Percentiles rank a stretch among this genome's conserved stretches.
These are phyloP conservation scores for Nicotiana otophora DNA, from an alignment of 257 asterid species.

Conservation along the genomic window DNA sequence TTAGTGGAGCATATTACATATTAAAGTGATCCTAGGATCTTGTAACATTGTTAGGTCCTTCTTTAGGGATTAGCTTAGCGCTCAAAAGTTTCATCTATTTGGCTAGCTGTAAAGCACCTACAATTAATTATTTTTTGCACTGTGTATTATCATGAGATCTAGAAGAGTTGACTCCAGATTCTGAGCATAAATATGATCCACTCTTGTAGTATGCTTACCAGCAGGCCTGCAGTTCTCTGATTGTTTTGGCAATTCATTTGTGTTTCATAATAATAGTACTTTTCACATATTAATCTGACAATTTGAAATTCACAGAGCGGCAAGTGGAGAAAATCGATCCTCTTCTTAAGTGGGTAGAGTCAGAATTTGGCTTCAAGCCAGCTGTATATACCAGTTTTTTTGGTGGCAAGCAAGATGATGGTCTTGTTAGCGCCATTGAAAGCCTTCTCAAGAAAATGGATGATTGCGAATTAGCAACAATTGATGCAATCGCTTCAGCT, in stretches of 20 bases:
- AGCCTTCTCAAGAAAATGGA: slow-evolving; percentile 53
- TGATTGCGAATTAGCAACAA: slow-evolving; percentile 70
- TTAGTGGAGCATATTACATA: neutral
- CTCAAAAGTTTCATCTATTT: neutral
- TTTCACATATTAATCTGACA: neutral
- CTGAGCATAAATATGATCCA: neutral
- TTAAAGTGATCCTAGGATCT: neutral
- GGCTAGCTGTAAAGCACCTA: neutral
- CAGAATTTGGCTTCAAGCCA: slow-evolving; percentile 77
- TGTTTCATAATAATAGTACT: neutral
- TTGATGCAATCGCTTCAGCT: slow-evolving; percentile 87
- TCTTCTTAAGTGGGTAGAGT: slow-evolving; percentile 71
- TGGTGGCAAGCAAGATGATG: slow-evolving; percentile 82
- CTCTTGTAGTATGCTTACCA: neutral
- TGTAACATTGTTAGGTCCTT: neutral
- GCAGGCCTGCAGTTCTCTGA: neutral
- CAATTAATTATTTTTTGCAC: neutral
- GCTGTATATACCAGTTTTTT: slow-evolving; percentile 60
- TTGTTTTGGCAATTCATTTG: neutral
- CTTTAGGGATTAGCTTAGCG: neutral
- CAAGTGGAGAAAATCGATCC: slow-evolving; percentile 87
- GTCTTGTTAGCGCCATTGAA: slow-evolving; percentile 56
- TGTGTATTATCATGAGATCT: neutral
- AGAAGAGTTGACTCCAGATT: neutral
- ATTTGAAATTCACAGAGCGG: slow-evolving; percentile 41